These are phyloP conservation scores for Fraxinus angustifolia DNA, from an alignment of 305 asterid species.

Conservation along the genomic window DNA sequence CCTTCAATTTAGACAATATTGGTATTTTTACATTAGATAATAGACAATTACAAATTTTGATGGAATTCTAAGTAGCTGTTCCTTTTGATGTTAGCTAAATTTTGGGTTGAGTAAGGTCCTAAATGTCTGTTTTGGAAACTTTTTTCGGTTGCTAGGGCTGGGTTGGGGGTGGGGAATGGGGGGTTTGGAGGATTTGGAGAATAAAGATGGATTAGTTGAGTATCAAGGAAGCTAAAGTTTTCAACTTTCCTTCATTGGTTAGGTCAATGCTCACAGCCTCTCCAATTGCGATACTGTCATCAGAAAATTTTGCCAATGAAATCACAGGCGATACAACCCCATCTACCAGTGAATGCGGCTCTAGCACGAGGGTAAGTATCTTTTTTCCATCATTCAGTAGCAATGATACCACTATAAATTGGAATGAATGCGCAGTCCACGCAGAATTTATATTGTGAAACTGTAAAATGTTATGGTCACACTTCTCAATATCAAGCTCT, in stretches of 20 bases:
- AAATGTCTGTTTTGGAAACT: not conserved
- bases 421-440: slow-evolving; percentile 6
- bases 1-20: not conserved
- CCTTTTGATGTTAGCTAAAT: not conserved
- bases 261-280: slow-evolving; percentile 67
- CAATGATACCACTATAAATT: not conserved
- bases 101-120: not conserved
- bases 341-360: slow-evolving; percentile 66
- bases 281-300: slow-evolving; percentile 55
- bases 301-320: slow-evolving; percentile 59
- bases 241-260: slow-evolving; percentile 21
- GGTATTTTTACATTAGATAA: not conserved
- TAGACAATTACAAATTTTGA: not conserved
- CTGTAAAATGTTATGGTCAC: not conserved
- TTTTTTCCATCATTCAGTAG: not conserved
- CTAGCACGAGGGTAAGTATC: slow-evolving; percentile 61
- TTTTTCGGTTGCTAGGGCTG: not conserved
- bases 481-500: not conserved
- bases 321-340: slow-evolving; percentile 50
- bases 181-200: not conserved
- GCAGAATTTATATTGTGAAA: not conserved
- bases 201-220: slow-evolving; percentile 2
- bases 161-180: not conserved
- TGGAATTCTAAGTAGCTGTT: not conserved
- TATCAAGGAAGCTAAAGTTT: slow-evolving; percentile 22